phyloP scores from a whole-genome alignment of 176 grass and related monocot species.

The Hordeum marinum region DNA sequence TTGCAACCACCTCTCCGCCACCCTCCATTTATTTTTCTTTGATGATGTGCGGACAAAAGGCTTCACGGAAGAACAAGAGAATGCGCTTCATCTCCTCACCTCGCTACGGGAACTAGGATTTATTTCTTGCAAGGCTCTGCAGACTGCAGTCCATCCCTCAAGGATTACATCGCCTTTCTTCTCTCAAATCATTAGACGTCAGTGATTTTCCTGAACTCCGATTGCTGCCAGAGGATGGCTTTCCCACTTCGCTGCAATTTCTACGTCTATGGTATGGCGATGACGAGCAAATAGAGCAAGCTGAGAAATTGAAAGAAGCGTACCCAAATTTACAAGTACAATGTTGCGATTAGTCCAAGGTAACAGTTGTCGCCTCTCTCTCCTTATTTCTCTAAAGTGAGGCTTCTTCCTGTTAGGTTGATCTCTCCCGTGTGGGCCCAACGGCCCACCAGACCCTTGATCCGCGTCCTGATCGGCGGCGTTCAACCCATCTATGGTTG shows the following conservation, averaged over 20 bases:
- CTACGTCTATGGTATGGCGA: accelerated
- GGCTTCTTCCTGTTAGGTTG: neutral
- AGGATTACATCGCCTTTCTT: neutral
- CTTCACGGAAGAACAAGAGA: neutral
- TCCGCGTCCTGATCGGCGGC: no score
- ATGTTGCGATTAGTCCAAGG: neutral
- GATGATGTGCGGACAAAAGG: neutral
- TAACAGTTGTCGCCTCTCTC: neutral
- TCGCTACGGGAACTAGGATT: neutral
- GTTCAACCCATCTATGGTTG: no score
- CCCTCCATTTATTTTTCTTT: no score
- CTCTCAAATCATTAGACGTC: neutral
- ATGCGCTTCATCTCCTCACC: neutral
- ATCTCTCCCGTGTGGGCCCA: no score
- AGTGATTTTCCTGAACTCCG: accelerated
- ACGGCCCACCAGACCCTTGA: no score
- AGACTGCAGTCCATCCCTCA: neutral
- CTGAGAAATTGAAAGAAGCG: neutral
- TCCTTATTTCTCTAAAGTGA: neutral
- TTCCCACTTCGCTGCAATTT: neutral
- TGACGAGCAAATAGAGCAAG: neutral
- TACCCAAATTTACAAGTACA: neutral
- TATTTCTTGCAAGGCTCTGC: accelerated
- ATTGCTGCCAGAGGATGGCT: neutral
- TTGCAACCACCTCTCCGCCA: no score